Conservation (phyloP, 2,329 filamentous ascomycete genomes). For the Exophiala bonariae region DNA sequence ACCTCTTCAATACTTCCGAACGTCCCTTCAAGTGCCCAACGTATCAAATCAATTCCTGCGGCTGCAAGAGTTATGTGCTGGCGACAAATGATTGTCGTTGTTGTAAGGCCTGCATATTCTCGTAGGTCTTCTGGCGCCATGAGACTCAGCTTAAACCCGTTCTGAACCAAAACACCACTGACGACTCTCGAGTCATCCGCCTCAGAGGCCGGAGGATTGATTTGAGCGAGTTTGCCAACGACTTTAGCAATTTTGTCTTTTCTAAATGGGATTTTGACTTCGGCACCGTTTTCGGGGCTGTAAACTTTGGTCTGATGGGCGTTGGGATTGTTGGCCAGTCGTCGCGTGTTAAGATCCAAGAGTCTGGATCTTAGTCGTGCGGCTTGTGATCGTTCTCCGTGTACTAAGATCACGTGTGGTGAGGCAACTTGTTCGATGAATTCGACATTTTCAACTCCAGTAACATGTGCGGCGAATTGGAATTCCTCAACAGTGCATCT, state of each 20-base stretch:
- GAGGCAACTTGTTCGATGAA: conserved; percentile 95
- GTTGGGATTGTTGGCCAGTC: conserved; percentile 54
- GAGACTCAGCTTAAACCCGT: conserved; percentile 93
- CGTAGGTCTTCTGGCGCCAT: conserved; percentile 96
- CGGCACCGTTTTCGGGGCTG: conserved; percentile 91
- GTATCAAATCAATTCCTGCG: conserved; percentile 85
- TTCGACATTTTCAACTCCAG: conserved; percentile 90
- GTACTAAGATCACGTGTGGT: conserved; percentile 93
- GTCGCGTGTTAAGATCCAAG: conserved; percentile 75
- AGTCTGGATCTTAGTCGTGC: conserved; percentile 94
- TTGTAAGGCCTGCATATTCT: conserved; percentile 95
- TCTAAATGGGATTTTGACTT: conserved; percentile 91
- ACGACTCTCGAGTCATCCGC: conserved; percentile 63
- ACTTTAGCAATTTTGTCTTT: conserved; percentile 95
- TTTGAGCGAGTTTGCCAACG: conserved; percentile 85
- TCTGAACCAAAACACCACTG: conserved; percentile 90
- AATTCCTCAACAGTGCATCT: conserved; percentile 92
- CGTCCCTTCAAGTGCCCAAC: conserved; percentile 90
- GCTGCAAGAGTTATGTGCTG: conserved; percentile 86
- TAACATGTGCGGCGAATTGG: conserved; percentile 94
- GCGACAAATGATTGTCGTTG: conserved; percentile 89
- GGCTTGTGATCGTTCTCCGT: conserved; percentile 98
- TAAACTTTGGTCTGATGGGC: conserved; percentile 84
- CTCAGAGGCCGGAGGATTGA: conserved; percentile 62
- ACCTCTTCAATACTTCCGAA: conserved; percentile 77